Evolutionary conservation across 345 rosid species (phyloP).

Genomic region (Clausena lansium): DNA sequence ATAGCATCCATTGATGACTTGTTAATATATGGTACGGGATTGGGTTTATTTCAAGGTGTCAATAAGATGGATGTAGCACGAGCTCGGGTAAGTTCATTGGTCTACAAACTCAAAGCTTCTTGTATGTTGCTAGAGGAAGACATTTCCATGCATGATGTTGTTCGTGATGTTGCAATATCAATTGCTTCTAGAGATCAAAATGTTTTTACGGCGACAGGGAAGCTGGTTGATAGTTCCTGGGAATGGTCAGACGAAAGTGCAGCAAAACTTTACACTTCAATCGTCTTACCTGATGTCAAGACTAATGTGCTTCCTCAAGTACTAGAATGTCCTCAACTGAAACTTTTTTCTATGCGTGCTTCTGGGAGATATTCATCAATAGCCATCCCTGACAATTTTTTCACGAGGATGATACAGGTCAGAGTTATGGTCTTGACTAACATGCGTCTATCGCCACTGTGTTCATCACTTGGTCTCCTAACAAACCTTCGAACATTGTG

Average conservation of each 20-base stretch:
- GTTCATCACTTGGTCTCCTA: not conserved
- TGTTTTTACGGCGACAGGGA: not conserved
- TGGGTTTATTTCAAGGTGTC: no score
- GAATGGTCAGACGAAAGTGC: not conserved
- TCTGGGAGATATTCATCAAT: no score
- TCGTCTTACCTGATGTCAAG: not conserved
- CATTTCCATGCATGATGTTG: no score
- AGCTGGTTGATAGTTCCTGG: not conserved
- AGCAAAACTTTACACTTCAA: not conserved
- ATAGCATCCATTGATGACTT: no score
- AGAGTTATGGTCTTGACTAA: not conserved
- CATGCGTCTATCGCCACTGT: not conserved
- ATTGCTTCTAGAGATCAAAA: slow-evolving; percentile 2
- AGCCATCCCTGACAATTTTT: slow-evolving; percentile 2
- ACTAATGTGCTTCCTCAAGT: not conserved
- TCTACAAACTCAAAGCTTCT: no score
- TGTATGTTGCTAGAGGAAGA: no score
- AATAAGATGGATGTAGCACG: no score
- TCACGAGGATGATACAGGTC: not conserved
- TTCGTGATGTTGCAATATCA: not conserved
- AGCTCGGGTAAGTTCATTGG: no score
- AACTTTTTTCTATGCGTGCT: no score
- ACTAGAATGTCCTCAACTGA: not conserved
- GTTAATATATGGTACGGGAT: no score
- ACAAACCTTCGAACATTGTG: slow-evolving; percentile 18